Conservation (phyloP, 495 filamentous ascomycete genomes). For the Aspergillus saccharolyticus region DNA sequence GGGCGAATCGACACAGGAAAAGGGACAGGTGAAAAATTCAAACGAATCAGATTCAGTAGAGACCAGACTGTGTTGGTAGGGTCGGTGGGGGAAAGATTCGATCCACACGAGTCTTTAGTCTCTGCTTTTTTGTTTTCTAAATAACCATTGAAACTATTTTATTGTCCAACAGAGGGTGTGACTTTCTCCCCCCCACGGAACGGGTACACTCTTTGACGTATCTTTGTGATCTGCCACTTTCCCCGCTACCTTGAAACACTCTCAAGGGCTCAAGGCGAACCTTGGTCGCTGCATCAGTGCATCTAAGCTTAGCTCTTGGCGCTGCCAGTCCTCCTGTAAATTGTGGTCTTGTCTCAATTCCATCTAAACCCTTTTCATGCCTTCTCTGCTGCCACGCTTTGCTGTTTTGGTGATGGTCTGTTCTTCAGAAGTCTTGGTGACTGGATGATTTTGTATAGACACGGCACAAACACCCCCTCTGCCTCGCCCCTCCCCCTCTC, state of each 20-base stretch:
- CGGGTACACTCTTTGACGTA: slow-evolving; percentile 41
- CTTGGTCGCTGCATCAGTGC: slow-evolving; percentile 35
- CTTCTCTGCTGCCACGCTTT: slow-evolving; percentile 13
- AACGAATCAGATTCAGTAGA: too few relatives aligned
- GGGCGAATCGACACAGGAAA: not conserved
- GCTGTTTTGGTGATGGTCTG: slow-evolving; percentile 15
- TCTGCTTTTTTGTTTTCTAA: too few relatives aligned
- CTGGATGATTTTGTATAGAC: slow-evolving; percentile 13
- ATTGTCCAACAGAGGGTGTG: slow-evolving; percentile 3
- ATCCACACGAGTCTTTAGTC: too few relatives aligned
- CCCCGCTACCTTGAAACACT: slow-evolving; percentile 40
- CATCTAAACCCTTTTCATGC: slow-evolving; percentile 1
- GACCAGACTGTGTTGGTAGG: too few relatives aligned
- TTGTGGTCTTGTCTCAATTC: not conserved
- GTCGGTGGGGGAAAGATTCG: not conserved
- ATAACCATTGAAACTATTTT: too few relatives aligned
- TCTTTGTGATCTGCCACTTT: slow-evolving; percentile 33
- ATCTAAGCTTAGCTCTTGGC: slow-evolving; percentile 35
- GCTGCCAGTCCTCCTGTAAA: slow-evolving; percentile 19
- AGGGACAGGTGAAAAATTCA: not conserved
- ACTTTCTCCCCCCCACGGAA: slow-evolving; percentile 22
- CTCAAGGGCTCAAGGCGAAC: slow-evolving; percentile 29
- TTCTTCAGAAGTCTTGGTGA: slow-evolving; percentile 5
- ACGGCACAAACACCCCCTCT: slow-evolving; percentile 18
- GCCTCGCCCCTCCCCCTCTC: slow-evolving; percentile 8